phyloP scores from a whole-genome alignment of 495 filamentous ascomycete genomes.

The Gamarada debralockiae region DNA sequence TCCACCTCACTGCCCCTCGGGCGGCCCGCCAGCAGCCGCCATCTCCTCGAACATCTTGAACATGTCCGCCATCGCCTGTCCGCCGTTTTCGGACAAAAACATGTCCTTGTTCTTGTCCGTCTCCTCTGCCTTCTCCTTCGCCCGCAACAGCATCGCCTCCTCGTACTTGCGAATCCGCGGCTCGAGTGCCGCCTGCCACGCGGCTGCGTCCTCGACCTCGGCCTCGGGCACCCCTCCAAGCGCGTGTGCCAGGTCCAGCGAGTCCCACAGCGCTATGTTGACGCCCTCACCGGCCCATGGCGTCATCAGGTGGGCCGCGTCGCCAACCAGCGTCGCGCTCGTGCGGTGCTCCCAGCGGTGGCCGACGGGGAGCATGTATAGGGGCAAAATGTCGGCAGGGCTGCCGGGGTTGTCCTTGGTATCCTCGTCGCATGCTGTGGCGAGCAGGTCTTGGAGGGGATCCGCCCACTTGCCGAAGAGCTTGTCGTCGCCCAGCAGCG shows the following conservation, averaged over 20 bases:
- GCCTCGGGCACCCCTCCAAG: conserved; percentile 6
- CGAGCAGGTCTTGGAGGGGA: conserved; percentile 2
- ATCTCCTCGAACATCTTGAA: conserved; percentile 14
- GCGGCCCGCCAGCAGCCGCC: not conserved
- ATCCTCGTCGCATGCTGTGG: conserved; percentile 15
- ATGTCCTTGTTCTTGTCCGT: conserved; percentile 5
- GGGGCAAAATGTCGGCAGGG: conserved; percentile 18
- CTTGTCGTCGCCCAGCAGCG: not conserved
- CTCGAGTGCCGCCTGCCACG: conserved; percentile 24
- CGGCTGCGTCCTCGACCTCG: conserved; percentile 5
- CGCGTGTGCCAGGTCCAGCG: conserved; percentile 39
- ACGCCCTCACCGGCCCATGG: conserved; percentile 59
- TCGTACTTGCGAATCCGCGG: conserved; percentile 31
- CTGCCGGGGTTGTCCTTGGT: not conserved
- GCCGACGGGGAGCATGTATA: conserved; percentile 53
- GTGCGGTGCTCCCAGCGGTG: conserved; percentile 42
- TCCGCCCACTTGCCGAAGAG: conserved; percentile 2
- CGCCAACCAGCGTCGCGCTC: conserved; percentile 54
- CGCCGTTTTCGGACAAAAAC: conserved; percentile 29
- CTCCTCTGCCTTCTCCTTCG: conserved; percentile 27
- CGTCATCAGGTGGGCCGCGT: conserved; percentile 60
- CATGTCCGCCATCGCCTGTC: conserved; percentile 22
- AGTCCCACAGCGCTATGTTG: conserved; percentile 54
- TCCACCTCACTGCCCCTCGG: not conserved
- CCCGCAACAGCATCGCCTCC: conserved; percentile 28